These are phyloP conservation scores for Diaporthe sp. DNA, from an alignment of 2,329 filamentous ascomycete species.

Conservation along the genomic window DNA sequence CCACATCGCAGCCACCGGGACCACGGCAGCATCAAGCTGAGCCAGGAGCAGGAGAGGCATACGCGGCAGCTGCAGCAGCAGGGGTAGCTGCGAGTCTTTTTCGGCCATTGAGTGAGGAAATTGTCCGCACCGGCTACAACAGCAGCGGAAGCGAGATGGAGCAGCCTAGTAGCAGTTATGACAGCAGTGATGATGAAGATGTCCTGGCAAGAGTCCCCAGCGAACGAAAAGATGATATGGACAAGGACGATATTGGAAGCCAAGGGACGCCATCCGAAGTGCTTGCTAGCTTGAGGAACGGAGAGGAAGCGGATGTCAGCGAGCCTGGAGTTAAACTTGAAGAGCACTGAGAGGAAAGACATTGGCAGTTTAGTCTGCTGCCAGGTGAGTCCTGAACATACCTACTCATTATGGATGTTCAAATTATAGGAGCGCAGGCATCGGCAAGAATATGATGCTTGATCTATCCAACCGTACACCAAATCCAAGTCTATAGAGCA, in stretches of 20 bases:
- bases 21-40: neutral
- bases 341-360: neutral
- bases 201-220: neutral
- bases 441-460: neutral
- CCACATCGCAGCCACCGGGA: neutral
- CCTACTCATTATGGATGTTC: no score
- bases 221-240: neutral
- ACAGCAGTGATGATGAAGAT: conserved; percentile 1
- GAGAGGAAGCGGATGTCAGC: neutral
- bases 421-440: neutral
- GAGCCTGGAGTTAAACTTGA: conserved; percentile 18
- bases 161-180: neutral
- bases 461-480: neutral
- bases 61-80: conserved; percentile 19
- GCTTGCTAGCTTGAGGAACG: neutral
- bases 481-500: no score
- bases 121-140: neutral
- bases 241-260: neutral
- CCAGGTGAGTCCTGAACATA: no score
- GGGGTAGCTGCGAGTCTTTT: conserved; percentile 9
- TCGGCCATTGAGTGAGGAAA: neutral
- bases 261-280: neutral
- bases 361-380: neutral
- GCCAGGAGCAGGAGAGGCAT: neutral
- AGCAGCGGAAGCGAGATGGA: neutral